Evolutionary conservation across 805 yeast genomes (phyloP), one percentile per base, ranked within the genome.

Genomic region (Kodamaea nitidulidarum): DNA sequence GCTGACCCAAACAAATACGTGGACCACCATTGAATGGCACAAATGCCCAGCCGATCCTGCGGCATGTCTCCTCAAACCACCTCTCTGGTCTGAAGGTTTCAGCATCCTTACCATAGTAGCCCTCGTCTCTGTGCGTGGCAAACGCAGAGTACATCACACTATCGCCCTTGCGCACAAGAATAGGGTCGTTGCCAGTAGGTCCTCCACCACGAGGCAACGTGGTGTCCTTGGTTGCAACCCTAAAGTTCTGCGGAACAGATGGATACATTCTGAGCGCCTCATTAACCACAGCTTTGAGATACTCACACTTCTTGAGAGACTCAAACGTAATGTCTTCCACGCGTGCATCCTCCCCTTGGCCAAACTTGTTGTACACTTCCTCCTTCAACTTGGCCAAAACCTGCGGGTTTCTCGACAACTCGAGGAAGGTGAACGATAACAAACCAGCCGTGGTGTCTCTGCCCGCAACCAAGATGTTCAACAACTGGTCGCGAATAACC

Each of bases 381-480:
- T 50, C 53, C 39, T 74, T 65, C 40, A 75, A 61, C 41, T 56
- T 59, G 10, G 48, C 41, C 55, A 62, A 68, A 7, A 65, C 49
- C 1, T 51, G 52, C 5, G 72, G 73, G 49, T 72, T 55, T 40
- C 71, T 60, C 9, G 75, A 67, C 38, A 75, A 60, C 49, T 72
- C 71, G 45, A 56, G 71, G 35, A 73, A 58, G 15, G 65, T 51
- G 51, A 65, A 71, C n/a, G 75, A 64, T 40, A 75, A 63, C 25
- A 71, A 56, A 3, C 73, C 68, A 7, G 80, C 79, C 10, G 80
- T 75, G 32, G 80, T 75, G 48, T 75, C 80, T 49, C 80, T 63
- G 21, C 78, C 79, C 12, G 80, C 80, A 15, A 74, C 53, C 41
- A 75, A 60, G 40, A 75, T 67, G 49, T 72, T 74, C 52, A 75